Evolutionary conservation across 345 rosid species (phyloP).

Genomic region (Boechera stricta): DNA sequence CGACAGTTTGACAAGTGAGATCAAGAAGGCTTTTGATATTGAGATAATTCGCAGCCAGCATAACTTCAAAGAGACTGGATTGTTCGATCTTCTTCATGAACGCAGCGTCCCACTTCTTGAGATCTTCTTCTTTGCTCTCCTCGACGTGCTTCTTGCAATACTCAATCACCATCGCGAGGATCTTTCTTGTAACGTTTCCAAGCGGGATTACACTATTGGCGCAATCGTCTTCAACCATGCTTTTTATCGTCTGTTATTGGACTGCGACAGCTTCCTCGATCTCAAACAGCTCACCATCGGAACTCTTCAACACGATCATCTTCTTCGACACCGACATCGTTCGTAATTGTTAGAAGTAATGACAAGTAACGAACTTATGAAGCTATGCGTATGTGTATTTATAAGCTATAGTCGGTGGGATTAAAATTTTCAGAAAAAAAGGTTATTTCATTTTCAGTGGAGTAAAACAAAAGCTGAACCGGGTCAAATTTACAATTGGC

Average conservation of each 20-base stretch:
- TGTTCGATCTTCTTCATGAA: conserved; percentile 58
- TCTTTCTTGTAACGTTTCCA: conserved; percentile 59
- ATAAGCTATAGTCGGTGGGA: not conserved
- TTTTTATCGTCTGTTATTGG: conserved; percentile 53
- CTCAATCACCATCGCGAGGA: conserved; percentile 65
- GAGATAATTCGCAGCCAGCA: conserved; percentile 63
- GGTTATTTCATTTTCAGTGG: not conserved
- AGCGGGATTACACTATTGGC: conserved; percentile 51
- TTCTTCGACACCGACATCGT: conserved; percentile 31
- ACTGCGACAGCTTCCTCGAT: conserved; percentile 60
- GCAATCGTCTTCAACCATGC: conserved; percentile 57
- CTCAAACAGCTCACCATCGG: conserved; percentile 57
- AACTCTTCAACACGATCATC: conserved; percentile 50
- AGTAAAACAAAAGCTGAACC: not conserved
- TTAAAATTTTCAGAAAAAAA: not conserved
- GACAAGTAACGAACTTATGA: not conserved
- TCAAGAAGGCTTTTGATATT: conserved; percentile 56
- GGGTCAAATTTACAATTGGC: not conserved
- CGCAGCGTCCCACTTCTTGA: conserved; percentile 61
- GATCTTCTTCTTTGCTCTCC: conserved; percentile 39
- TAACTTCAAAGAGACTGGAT: conserved; percentile 57
- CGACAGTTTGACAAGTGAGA: conserved; percentile 59
- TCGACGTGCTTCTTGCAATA: conserved; percentile 66
- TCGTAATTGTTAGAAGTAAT: too few relatives aligned
- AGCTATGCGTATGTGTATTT: not conserved